Conservation (phyloP, 2,329 filamentous ascomycete genomes). For the Macrophomina phaseolina region DNA sequence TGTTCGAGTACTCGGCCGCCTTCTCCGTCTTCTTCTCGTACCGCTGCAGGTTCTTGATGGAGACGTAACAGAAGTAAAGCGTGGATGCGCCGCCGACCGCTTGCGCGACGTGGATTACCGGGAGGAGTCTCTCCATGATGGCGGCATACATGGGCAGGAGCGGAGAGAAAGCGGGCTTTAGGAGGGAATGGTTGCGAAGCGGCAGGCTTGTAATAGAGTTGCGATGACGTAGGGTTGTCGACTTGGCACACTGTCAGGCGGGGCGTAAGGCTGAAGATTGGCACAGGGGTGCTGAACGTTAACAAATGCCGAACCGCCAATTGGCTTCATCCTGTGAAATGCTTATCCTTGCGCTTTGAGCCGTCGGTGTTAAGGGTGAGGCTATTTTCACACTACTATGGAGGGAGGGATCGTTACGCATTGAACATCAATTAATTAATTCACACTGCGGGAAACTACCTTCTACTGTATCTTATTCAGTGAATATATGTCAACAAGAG, state of each 20-base stretch:
- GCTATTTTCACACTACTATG: too few species aligned
- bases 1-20: conserved; percentile 45
- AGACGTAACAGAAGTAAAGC: conserved; percentile 41
- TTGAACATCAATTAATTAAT: too few species aligned
- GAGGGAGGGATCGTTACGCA: too few species aligned
- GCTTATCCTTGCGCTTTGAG: too few species aligned
- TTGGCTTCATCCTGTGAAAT: neutral
- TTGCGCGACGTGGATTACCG: conserved; percentile 4
- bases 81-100: conserved; percentile 34
- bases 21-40: conserved; percentile 45
- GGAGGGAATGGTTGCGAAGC: neutral
- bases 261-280: conserved; percentile 24
- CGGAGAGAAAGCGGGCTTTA: neutral
- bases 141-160: neutral
- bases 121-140: conserved; percentile 4
- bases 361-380: too few species aligned
- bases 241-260: neutral
- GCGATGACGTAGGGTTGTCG: conserved; percentile 6
- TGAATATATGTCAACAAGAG: too few species aligned
- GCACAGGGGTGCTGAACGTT: conserved; percentile 6
- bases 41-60: conserved; percentile 42
- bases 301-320: neutral
- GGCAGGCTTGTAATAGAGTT: conserved; percentile 3
- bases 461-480: too few species aligned
- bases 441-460: too few species aligned